phyloP scores from a whole-genome alignment of 2,329 filamentous ascomycete genomes.

The Pseudogymnoascus pannorum region DNA sequence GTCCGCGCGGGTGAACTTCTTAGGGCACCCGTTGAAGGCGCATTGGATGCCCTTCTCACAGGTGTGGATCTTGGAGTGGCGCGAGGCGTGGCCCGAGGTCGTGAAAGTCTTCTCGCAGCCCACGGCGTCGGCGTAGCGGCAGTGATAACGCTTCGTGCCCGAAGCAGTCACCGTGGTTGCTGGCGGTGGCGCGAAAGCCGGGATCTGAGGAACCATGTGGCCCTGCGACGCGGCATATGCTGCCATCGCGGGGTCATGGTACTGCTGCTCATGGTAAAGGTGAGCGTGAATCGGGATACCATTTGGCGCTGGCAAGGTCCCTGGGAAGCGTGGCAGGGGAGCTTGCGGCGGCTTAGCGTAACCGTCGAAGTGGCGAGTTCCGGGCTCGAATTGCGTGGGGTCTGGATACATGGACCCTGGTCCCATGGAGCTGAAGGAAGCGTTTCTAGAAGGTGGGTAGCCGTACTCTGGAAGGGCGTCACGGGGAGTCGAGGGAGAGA shows the following conservation, averaged over 20 bases:
- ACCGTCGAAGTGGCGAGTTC: not conserved
- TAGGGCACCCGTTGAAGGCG: conserved; percentile 60
- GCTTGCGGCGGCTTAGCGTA: not conserved
- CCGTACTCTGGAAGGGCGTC: not conserved
- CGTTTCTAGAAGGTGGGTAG: not conserved
- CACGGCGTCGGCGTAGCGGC: conserved; percentile 62
- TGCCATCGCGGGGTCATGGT: not conserved
- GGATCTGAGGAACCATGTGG: not conserved
- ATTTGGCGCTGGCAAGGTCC: not conserved
- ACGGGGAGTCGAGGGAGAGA: not conserved
- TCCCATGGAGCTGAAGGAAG: not conserved
- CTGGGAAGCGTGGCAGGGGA: not conserved
- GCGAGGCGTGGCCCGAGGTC: conserved; percentile 76
- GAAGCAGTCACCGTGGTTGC: not conserved
- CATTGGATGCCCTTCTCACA: conserved; percentile 69
- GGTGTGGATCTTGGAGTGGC: conserved; percentile 78
- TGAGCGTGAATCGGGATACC: not conserved
- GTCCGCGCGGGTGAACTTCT: conserved; percentile 74
- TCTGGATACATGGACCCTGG: not conserved
- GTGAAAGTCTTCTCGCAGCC: conserved; percentile 75
- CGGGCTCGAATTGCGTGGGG: not conserved
- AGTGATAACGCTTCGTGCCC: conserved; percentile 59
- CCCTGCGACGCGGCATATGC: not conserved
- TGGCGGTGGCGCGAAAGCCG: not conserved
- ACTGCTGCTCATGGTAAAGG: not conserved